Percentiles rank a stretch among this genome's conserved stretches.
Conservation (phyloP, 495 filamentous ascomycete species). For the Trichoderma reesei region DNA sequence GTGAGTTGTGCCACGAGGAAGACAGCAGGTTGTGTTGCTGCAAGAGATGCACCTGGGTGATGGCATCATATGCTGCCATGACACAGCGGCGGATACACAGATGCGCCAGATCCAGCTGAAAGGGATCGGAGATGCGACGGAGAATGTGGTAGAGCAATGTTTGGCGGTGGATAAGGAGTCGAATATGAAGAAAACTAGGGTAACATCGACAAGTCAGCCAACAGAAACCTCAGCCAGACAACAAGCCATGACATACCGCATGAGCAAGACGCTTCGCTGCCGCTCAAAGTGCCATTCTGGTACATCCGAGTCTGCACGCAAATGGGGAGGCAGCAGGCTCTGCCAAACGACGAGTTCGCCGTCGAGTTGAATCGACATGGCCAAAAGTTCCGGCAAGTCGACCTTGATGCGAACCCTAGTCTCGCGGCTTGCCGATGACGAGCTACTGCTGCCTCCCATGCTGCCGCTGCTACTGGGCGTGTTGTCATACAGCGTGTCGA, state of each 20-base stretch:
- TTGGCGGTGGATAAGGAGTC: constrained; percentile 12
- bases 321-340: constrained; percentile 6
- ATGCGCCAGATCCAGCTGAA: constrained; percentile 10
- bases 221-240: too few species aligned
- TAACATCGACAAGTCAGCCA: background rate
- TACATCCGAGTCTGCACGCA: constrained; percentile 9
- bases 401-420: constrained; percentile 2
- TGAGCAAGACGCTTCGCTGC: constrained; percentile 11
- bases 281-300: constrained; percentile 12
- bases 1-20: constrained; percentile 13
- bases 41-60: constrained; percentile 1
- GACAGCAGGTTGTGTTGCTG: background rate
- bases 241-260: constrained; percentile 10
- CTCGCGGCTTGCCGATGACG: background rate
- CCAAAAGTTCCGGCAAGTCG: constrained; percentile 9
- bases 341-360: constrained; percentile 8
- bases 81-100: constrained; percentile 10
- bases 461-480: constrained; percentile 1
- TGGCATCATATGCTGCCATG: constrained; percentile 10
- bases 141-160: constrained; percentile 11
- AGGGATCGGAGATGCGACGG: constrained; percentile 11
- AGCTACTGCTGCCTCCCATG: background rate
- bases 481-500: constrained; percentile 10
- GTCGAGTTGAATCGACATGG: constrained; percentile 13
- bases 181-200: constrained; percentile 6